A percentile compares a stretch with the other conserved stretches of the same genome.
Evolutionary conservation across 306 rosid genomes (phyloP).

Genomic region (Prunus campanulata): DNA sequence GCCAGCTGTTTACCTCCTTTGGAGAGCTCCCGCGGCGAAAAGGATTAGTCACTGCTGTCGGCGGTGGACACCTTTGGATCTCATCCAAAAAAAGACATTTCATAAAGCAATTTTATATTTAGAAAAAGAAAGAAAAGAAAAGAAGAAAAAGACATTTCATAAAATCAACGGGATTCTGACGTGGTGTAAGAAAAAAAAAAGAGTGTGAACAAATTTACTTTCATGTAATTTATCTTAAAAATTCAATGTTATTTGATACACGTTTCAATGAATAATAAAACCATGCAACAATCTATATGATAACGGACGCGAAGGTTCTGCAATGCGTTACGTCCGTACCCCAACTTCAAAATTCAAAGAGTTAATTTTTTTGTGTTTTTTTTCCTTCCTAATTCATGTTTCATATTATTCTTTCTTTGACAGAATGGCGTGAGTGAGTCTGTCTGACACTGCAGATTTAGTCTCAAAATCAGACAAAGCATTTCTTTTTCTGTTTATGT

Average conservation of each 20-base stretch:
- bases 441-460: neutral
- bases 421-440: neutral
- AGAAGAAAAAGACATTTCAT: neutral
- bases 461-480: neutral
- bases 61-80: too few species aligned
- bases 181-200: neutral
- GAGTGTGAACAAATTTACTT: neutral
- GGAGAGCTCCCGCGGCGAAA: too few species aligned
- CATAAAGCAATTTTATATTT: neutral
- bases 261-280: too few species aligned
- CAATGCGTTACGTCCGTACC: neutral
- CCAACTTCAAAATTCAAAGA: neutral
- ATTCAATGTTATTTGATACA: neutral
- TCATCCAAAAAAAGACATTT: neutral
- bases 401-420: too few species aligned
- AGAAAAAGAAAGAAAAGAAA: neutral
- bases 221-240: neutral
- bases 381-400: neutral
- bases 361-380: too few species aligned
- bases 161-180: neutral
- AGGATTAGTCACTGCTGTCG: too few species aligned
- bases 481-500: slow-evolving; percentile 1
- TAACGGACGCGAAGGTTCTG: neutral
- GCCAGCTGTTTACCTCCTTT: too few species aligned
- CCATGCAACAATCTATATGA: too few species aligned